These are phyloP conservation scores for Termitomyces sp. DNA, from an alignment of 768 basidiomycete species.

Conservation along the genomic window DNA sequence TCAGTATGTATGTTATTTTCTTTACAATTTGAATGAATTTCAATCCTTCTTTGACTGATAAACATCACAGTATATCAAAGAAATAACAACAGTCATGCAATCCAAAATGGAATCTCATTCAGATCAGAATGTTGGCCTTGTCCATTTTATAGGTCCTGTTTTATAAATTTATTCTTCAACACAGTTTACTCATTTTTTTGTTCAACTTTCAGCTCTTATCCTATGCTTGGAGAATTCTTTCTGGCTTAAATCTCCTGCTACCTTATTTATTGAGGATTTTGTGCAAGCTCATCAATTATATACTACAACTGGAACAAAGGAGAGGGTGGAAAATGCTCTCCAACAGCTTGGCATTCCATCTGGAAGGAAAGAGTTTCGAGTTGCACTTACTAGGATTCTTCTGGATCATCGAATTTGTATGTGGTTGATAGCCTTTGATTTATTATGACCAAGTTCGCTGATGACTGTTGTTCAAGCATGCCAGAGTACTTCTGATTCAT, in stretches of 20 bases:
- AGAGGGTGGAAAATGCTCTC: background rate
- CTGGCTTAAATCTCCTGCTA: background rate
- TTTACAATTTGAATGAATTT: background rate
- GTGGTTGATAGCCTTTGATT: background rate
- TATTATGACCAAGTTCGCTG: no score
- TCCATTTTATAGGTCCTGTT: background rate
- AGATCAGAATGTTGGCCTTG: background rate
- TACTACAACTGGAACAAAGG: background rate
- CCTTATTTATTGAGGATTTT: background rate
- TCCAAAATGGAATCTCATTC: background rate
- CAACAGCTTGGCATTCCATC: background rate
- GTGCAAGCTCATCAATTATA: background rate
- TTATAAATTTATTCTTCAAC: background rate
- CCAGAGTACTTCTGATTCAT: background rate
- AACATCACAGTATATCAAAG: background rate
- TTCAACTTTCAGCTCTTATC: background rate
- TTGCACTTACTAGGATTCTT: background rate
- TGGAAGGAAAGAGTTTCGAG: background rate
- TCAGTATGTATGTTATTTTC: background rate
- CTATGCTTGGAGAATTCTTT: conserved; percentile 1
- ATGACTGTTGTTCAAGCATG: background rate
- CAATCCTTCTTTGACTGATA: background rate
- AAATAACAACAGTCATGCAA: background rate
- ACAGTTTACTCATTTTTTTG: background rate
- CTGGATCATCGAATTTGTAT: background rate